These are phyloP conservation scores for Glebionis coronaria DNA, from an alignment of 129 eudicot species.

Conservation along the genomic window DNA sequence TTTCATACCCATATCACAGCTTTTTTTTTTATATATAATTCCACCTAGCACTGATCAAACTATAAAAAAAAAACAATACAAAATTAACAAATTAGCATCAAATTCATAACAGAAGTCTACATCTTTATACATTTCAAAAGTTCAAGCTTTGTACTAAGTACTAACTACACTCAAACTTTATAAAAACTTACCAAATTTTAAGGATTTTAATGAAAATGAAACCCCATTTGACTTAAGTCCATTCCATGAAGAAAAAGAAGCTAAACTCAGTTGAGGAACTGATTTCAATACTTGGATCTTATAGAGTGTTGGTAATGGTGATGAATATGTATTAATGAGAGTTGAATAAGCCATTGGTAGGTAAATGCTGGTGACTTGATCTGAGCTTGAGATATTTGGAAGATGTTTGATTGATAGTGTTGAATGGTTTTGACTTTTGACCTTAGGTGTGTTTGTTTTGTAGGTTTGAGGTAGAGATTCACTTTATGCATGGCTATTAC, in stretches of 20 bases:
- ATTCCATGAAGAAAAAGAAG: constrained; percentile 49
- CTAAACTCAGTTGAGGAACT: constrained; percentile 36
- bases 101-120: neutral
- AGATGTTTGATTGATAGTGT: constrained; percentile 1
- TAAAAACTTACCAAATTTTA: constrained; percentile 42
- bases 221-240: constrained; percentile 49
- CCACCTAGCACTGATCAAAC: too few relatives aligned
- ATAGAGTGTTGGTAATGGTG: constrained; percentile 24
- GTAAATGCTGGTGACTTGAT: constrained; percentile 14
- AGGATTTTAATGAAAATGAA: constrained; percentile 38
- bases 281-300: constrained; percentile 23
- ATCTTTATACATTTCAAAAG: neutral
- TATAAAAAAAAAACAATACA: too few relatives aligned
- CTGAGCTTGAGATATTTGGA: constrained; percentile 24
- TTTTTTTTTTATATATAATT: too few relatives aligned
- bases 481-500: too few relatives aligned
- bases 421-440: too few relatives aligned
- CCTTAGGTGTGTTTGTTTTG: too few relatives aligned
- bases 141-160: neutral
- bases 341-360: neutral
- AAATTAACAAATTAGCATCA: too few relatives aligned
- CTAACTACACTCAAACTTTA: neutral
- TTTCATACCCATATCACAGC: neutral
- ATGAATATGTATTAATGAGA: constrained; percentile 12
- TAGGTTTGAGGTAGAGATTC: too few relatives aligned